A percentile compares a stretch with the other conserved stretches of the same genome.
Evolutionary conservation across 177 flowering plant species (phyloP).

Genomic region (Tripterygium wilfordii): DNA sequence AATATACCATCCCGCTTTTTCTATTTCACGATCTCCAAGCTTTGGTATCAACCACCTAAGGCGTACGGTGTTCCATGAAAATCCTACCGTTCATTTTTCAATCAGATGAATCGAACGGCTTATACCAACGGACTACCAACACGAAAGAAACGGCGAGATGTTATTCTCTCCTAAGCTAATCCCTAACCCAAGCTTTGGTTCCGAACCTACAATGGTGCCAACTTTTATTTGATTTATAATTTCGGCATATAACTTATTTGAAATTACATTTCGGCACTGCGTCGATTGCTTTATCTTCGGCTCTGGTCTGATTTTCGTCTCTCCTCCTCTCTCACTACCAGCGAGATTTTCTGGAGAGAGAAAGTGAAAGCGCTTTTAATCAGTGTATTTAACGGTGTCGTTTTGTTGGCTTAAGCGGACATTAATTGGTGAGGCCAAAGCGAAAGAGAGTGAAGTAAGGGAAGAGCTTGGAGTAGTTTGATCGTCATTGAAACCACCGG

Average conservation of each 20-base stretch:
- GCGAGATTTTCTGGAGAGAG: background rate
- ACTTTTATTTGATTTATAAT: background rate
- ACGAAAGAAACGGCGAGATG: background rate
- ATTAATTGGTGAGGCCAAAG: too few species aligned
- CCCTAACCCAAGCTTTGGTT: slow-evolving; percentile 6
- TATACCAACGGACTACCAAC: background rate
- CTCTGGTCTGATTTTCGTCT: slow-evolving; percentile 12
- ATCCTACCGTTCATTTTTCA: slow-evolving; percentile 1
- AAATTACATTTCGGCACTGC: slow-evolving; percentile 6
- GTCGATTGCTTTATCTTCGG: slow-evolving; percentile 24
- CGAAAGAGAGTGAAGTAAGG: too few species aligned
- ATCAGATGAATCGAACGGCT: background rate
- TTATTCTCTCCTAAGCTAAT: background rate
- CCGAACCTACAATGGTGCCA: slow-evolving; percentile 1
- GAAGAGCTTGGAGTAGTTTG: too few species aligned
- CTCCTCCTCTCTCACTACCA: too few species aligned
- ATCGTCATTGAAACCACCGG: too few species aligned
- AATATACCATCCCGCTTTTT: background rate
- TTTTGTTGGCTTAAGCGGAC: too few species aligned
- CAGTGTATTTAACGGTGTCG: too few species aligned
- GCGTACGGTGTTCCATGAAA: background rate
- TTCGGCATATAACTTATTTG: background rate
- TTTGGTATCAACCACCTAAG: background rate
- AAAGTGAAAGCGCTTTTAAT: background rate
- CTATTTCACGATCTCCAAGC: too few species aligned